Conservation (phyloP, 768 basidiomycete species). For the Collybiopsis luxurians region DNA sequence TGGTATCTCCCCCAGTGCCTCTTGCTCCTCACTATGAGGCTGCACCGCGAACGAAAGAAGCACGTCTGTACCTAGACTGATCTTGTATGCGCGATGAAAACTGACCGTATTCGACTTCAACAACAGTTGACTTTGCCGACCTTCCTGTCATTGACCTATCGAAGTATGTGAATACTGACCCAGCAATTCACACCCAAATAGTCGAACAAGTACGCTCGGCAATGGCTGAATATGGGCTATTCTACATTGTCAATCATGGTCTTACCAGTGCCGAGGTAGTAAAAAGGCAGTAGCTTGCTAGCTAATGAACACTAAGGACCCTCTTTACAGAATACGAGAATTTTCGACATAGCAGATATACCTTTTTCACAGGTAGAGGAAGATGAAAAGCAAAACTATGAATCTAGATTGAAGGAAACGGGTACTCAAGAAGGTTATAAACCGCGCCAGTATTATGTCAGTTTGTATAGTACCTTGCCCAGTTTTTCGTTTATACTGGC, state of each 20-base stretch:
- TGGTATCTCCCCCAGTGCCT: constrained; percentile 17
- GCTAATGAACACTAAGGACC: background rate
- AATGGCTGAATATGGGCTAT: constrained; percentile 33
- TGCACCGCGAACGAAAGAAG: constrained; percentile 28
- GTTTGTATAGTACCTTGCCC: background rate
- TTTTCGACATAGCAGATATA: constrained; percentile 47
- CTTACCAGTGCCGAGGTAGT: constrained; percentile 34
- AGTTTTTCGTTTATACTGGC: background rate
- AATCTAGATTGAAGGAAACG: constrained; percentile 35
- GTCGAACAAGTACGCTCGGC: constrained; percentile 30
- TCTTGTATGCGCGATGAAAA: background rate
- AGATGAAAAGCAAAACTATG: constrained; percentile 41
- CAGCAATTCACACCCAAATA: constrained; percentile 23
- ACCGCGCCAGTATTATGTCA: constrained; percentile 45
- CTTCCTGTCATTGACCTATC: constrained; percentile 37
- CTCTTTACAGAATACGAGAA: constrained; percentile 24
- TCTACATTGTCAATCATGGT: constrained; percentile 50
- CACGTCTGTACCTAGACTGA: constrained; percentile 19
- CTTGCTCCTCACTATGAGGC: constrained; percentile 28
- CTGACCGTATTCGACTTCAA: background rate
- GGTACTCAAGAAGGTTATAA: constrained; percentile 56
- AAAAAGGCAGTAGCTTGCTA: constrained; percentile 23
- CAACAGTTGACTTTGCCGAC: constrained; percentile 42
- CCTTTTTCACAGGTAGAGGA: constrained; percentile 35
- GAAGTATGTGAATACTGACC: constrained; percentile 16